These are phyloP conservation scores for Coprinellus aureogranulatus DNA, from an alignment of 768 basidiomycete genomes.

Conservation along the genomic window DNA sequence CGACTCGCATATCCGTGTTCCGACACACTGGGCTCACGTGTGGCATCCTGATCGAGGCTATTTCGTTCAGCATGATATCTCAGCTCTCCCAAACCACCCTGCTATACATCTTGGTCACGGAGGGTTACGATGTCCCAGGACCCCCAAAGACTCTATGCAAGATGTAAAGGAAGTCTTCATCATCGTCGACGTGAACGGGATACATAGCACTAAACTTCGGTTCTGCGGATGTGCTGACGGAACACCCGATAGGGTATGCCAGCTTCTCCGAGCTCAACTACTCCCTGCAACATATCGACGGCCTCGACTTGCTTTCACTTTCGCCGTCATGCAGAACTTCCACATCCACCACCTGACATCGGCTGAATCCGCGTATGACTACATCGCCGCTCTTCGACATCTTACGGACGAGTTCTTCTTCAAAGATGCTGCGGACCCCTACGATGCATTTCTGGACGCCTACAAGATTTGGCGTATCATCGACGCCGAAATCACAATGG, in stretches of 20 bases:
- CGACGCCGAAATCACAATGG: conserved; percentile 11
- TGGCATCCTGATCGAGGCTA: conserved; percentile 16
- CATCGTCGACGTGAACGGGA: conserved; percentile 23
- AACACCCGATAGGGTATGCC: conserved; percentile 10
- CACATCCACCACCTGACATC: conserved; percentile 23
- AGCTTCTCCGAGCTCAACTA: conserved; percentile 21
- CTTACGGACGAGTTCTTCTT: conserved; percentile 22
- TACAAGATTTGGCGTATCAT: conserved; percentile 20
- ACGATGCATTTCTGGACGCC: conserved; percentile 17
- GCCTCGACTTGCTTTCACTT: conserved; percentile 23
- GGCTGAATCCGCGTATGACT: conserved; percentile 24
- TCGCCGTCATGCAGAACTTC: conserved; percentile 20
- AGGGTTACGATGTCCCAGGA: conserved; percentile 11
- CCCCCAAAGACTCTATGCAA: conserved; percentile 4
- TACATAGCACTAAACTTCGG: conserved; percentile 20
- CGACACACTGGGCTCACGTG: conserved; percentile 25
- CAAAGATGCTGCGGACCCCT: conserved; percentile 18
- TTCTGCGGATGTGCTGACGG: conserved; percentile 22
- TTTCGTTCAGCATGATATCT: conserved; percentile 22
- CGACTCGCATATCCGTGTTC: conserved; percentile 12
- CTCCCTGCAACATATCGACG: conserved; percentile 24
- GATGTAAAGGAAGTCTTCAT: conserved; percentile 8
- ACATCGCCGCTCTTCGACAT: conserved; percentile 19
- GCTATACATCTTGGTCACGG: conserved; percentile 20
- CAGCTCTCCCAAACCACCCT: conserved; percentile 5